Conservation (phyloP, 352 stramenopile species). For the Blastocystis sp. region DNA sequence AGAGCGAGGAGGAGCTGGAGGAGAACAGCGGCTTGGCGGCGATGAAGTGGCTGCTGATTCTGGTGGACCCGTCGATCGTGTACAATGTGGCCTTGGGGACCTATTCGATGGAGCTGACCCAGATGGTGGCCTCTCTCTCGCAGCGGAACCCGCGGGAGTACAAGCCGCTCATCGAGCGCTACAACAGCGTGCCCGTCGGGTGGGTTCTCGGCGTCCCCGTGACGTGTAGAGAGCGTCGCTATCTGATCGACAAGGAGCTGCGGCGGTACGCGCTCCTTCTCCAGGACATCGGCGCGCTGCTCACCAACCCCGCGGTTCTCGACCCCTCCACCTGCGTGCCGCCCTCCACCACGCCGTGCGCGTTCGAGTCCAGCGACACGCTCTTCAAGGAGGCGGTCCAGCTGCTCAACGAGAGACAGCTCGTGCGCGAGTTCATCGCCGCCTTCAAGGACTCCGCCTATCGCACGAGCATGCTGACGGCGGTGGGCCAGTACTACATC, state of each 20-base stretch:
- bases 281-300: constrained; percentile 9
- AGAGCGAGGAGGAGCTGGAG: constrained; percentile 6
- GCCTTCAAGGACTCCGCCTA: neutral
- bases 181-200: neutral
- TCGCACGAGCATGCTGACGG: neutral
- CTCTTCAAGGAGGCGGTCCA: constrained; percentile 23
- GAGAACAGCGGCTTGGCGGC: neutral
- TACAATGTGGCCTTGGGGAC: constrained; percentile 39
- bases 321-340: neutral
- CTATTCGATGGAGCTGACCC: constrained; percentile 54
- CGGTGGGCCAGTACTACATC: constrained; percentile 3
- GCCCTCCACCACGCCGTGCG: neutral
- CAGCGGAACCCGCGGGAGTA: constrained; percentile 57
- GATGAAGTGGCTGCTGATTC: constrained; percentile 43
- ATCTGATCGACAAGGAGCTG: constrained; percentile 42
- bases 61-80: constrained; percentile 32
- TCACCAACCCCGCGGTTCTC: neutral
- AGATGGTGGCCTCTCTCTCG: constrained; percentile 29
- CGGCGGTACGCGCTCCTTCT: constrained; percentile 2
- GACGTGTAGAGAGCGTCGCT: constrained; percentile 4
- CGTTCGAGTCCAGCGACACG: neutral
- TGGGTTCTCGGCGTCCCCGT: neutral
- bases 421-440: neutral
- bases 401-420: constrained; percentile 18
- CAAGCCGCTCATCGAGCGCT: constrained; percentile 10